Percentiles rank a stretch among this genome's conserved stretches.
Conservation (phyloP, 108 stramenopile species). For the Schizochytrium sp. region DNA sequence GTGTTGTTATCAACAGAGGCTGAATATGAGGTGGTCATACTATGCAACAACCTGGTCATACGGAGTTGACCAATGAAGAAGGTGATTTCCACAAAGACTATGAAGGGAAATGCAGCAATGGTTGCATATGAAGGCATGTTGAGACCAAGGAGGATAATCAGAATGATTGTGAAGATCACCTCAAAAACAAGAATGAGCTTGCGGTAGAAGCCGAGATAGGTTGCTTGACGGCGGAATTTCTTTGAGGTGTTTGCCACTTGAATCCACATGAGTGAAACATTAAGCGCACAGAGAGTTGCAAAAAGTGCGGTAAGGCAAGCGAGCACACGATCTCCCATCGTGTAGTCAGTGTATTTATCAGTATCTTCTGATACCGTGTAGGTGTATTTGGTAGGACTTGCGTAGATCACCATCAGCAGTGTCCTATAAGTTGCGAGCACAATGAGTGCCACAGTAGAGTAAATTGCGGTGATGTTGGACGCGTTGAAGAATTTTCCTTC, state of each 20-base stretch:
- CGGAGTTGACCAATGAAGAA: constrained; percentile 1
- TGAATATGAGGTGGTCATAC: constrained; percentile 21
- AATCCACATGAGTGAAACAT: no score
- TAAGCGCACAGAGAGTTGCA: no score
- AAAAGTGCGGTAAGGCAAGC: no score
- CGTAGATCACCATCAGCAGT: no score
- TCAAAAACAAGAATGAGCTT: constrained; percentile 19
- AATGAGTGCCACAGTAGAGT: no score
- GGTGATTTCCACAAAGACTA: constrained; percentile 46
- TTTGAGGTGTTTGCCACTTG: neutral
- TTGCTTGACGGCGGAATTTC: constrained; percentile 2
- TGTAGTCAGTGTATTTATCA: no score
- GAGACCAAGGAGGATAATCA: neutral
- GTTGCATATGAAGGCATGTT: neutral
- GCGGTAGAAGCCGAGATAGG: neutral
- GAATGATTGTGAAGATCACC: constrained; percentile 2
- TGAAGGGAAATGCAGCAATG: constrained; percentile 38
- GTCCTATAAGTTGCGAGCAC: no score
- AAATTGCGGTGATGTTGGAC: no score
- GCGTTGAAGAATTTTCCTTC: no score
- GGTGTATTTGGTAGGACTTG: no score
- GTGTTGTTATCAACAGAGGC: neutral
- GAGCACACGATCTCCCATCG: no score
- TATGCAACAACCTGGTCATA: constrained; percentile 20
- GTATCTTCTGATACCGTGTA: no score